Conservation (phyloP, 148 eudicot genomes). For the Tetragonia tetragonoides region DNA sequence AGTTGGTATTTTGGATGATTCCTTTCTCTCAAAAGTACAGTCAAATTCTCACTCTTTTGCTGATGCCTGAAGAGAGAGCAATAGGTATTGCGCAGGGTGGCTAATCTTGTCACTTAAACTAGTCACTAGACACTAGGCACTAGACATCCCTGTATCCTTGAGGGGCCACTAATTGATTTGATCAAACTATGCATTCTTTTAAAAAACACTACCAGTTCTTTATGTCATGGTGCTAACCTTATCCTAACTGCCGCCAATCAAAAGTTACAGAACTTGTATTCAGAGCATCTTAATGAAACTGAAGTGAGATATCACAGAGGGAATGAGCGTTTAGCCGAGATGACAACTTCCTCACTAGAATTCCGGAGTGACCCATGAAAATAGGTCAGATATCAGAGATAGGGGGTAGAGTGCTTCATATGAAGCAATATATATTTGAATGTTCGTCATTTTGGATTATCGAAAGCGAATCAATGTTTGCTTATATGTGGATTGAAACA, state of each 20-base stretch:
- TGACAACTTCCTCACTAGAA: no score
- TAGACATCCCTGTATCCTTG: constrained; percentile 24
- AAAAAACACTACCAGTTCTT: background rate
- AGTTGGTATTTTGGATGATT: constrained; percentile 27
- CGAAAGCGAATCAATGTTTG: no score
- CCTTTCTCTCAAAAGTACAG: constrained; percentile 12
- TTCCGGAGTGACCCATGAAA: no score
- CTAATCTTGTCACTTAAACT: constrained; percentile 11
- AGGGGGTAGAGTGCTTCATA: no score
- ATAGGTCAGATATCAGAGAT: no score
- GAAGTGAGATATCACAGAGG: no score
- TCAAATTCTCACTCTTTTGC: constrained; percentile 23
- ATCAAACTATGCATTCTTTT: background rate
- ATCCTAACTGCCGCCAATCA: background rate
- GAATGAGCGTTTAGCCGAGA: no score
- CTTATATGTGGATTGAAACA: no score
- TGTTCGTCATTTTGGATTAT: no score
- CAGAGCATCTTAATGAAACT: background rate
- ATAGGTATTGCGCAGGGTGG: constrained; percentile 4
- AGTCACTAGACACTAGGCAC: background rate
- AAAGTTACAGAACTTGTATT: background rate
- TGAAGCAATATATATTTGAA: no score
- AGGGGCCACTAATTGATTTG: constrained; percentile 18
- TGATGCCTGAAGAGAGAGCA: constrained; percentile 22
- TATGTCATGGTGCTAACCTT: constrained; percentile 7